Percentiles rank a stretch among this genome's conserved stretches.
Conservation (phyloP, 73 alveolate species). For the Durusdinium trenchii region DNA sequence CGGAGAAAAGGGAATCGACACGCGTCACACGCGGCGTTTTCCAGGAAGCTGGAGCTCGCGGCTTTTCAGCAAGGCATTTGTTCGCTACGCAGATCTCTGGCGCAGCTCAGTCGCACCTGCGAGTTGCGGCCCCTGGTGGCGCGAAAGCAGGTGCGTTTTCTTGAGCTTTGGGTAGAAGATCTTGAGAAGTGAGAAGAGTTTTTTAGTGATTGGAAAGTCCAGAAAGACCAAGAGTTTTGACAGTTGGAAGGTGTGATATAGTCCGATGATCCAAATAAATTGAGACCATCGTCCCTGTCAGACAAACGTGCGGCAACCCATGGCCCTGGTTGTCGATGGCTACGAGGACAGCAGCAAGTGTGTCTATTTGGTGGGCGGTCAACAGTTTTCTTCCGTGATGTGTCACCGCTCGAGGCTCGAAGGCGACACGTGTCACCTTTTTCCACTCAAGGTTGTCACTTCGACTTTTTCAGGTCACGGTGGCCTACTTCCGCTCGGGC, state of each 20-base stretch:
- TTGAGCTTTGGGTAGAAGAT: too few species aligned
- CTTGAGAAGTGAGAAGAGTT: too few species aligned
- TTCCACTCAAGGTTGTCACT: background rate
- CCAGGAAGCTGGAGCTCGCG: slow-evolving; percentile 25
- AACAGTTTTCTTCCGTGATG: background rate
- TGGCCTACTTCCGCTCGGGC: slow-evolving; percentile 75
- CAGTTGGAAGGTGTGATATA: too few species aligned
- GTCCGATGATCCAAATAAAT: too few species aligned
- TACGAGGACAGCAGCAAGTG: background rate
- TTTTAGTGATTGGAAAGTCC: too few species aligned
- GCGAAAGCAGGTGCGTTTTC: background rate
- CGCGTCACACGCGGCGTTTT: background rate
- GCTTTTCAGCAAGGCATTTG: slow-evolving; percentile 12
- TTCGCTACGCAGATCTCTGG: slow-evolving; percentile 13
- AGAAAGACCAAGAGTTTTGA: too few species aligned
- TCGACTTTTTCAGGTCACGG: background rate
- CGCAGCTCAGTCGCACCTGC: background rate
- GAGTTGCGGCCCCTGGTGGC: background rate
- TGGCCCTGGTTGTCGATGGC: slow-evolving; percentile 80
- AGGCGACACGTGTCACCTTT: background rate
- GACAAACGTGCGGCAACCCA: slow-evolving; percentile 37
- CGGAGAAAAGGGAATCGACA: background rate
- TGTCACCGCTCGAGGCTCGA: background rate
- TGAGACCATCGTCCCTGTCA: too few species aligned
- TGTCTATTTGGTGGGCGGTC: background rate